These are phyloP conservation scores for Lactarius quietus DNA, from an alignment of 768 basidiomycete genomes.

Conservation along the genomic window DNA sequence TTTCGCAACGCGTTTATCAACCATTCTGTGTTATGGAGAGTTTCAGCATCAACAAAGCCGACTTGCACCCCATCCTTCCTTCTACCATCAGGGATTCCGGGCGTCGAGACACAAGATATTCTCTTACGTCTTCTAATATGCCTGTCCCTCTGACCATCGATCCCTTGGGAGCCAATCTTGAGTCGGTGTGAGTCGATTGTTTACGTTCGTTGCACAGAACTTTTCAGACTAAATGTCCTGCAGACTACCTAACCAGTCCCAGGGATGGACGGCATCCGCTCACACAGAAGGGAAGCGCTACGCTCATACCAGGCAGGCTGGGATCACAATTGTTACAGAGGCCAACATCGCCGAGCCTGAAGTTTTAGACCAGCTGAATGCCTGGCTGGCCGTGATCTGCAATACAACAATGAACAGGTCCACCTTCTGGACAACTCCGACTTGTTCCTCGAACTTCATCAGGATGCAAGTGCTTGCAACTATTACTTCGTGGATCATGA, in stretches of 20 bases:
- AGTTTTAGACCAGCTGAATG: not conserved
- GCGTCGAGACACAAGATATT: not conserved
- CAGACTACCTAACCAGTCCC: not conserved
- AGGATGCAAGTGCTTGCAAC: not conserved
- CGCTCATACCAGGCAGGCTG: not conserved
- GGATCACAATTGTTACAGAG: constrained; percentile 12
- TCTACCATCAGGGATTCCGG: not conserved
- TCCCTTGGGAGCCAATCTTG: not conserved
- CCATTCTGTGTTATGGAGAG: not conserved
- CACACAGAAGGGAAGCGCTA: constrained; percentile 18
- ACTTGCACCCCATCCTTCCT: not conserved
- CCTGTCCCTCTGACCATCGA: not conserved
- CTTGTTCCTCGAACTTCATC: constrained; percentile 9
- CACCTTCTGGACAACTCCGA: not conserved
- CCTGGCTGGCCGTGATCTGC: not conserved
- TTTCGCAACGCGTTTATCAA: too few relatives aligned
- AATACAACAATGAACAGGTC: not conserved
- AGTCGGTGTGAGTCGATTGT: not conserved
- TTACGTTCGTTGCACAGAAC: not conserved
- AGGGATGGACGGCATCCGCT: not conserved
- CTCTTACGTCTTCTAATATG: not conserved
- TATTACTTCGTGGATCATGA: constrained; percentile 14
- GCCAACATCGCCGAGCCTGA: not conserved
- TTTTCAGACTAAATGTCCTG: not conserved
- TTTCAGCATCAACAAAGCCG: not conserved